Conservation (phyloP, 2,329 filamentous ascomycete genomes). For the Grosmannia serpens region DNA sequence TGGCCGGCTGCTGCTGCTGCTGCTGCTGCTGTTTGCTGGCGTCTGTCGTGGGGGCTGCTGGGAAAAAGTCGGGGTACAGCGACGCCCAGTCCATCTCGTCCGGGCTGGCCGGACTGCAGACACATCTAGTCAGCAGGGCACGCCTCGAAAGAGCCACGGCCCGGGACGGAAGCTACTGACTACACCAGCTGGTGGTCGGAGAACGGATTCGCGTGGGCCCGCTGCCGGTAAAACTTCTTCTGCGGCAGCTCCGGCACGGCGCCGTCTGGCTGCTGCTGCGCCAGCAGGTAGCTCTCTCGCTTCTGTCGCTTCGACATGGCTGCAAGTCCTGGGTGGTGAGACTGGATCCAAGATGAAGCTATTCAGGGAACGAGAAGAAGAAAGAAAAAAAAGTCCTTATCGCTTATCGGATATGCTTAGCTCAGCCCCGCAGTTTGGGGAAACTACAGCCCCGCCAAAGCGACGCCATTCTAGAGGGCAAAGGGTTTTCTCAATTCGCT, state of each 20-base stretch:
- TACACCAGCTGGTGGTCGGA: constrained; percentile 86
- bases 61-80: constrained; percentile 65
- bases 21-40: neutral
- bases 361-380: neutral
- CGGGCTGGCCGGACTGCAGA: constrained; percentile 60
- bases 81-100: constrained; percentile 83
- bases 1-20: neutral
- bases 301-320: constrained; percentile 42
- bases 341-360: neutral
- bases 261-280: constrained; percentile 40
- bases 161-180: constrained; percentile 21
- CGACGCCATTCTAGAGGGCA: neutral
- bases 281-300: constrained; percentile 48
- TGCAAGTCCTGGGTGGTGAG: too few species aligned
- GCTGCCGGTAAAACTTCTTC: constrained; percentile 93
- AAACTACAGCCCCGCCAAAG: neutral
- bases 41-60: neutral
- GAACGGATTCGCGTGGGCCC: constrained; percentile 96
- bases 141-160: neutral
- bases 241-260: constrained; percentile 57
- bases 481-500: neutral
- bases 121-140: neutral
- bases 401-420: neutral
- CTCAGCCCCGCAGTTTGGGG: neutral
- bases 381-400: neutral